Evolutionary conservation across 805 yeast species (phyloP).

Genomic region (Trichomonascus vanleenenianus): DNA sequence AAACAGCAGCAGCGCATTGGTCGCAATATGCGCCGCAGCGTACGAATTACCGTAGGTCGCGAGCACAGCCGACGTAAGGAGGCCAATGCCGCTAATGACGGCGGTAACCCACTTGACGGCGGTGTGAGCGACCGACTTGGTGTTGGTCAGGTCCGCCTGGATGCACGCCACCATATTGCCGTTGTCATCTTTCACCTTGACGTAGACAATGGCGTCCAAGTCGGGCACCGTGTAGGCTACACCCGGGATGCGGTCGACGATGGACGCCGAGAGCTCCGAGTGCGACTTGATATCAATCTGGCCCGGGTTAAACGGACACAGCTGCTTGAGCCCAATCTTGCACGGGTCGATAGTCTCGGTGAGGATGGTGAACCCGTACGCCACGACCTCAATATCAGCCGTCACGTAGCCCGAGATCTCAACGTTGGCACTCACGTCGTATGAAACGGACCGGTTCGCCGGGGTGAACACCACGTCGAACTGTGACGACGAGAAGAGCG

Average conservation of each 20-base stretch:
- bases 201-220: constrained; percentile 69
- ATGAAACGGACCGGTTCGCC: constrained; percentile 55
- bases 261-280: constrained; percentile 41
- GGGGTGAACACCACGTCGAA: constrained; percentile 75
- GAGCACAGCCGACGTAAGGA: constrained; percentile 71
- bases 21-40: constrained; percentile 83
- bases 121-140: constrained; percentile 70
- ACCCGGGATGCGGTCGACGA: constrained; percentile 61
- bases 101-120: constrained; percentile 95
- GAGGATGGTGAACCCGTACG: constrained; percentile 76
- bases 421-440: constrained; percentile 62
- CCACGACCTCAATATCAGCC: constrained; percentile 70
- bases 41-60: constrained; percentile 81
- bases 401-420: constrained; percentile 56
- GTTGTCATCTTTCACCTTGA: constrained; percentile 35
- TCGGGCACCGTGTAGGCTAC: constrained; percentile 84
- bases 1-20: constrained; percentile 77
- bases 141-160: constrained; percentile 66
- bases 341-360: constrained; percentile 56
- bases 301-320: constrained; percentile 86
- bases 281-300: constrained; percentile 66
- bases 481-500: constrained; percentile 62
- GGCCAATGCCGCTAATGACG: constrained; percentile 79
- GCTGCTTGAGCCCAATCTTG: constrained; percentile 39
- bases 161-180: constrained; percentile 52